phyloP scores from a whole-genome alignment of 2,329 filamentous ascomycete genomes.

The Emergomyces africanus region DNA sequence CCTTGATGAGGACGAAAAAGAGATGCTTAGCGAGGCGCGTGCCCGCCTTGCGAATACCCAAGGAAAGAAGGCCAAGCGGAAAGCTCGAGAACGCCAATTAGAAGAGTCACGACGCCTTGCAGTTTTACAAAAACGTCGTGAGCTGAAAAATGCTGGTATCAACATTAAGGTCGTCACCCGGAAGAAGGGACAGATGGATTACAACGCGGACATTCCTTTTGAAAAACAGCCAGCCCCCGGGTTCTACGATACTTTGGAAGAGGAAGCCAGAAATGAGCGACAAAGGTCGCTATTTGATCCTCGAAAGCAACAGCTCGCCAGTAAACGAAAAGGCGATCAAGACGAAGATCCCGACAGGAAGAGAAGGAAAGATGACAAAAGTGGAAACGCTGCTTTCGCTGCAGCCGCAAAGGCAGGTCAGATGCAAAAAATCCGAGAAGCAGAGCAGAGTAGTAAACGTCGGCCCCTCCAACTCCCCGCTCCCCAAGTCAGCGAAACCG shows the following conservation, averaged over 20 bases:
- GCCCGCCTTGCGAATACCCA: slow-evolving; percentile 95
- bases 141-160: slow-evolving; percentile 94
- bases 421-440: slow-evolving; percentile 87
- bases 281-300: slow-evolving; percentile 82
- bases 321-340: slow-evolving; percentile 84
- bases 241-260: slow-evolving; percentile 87
- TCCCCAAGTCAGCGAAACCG: slow-evolving; percentile 83
- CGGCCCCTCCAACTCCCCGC: slow-evolving; percentile 68
- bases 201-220: slow-evolving; percentile 97
- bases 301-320: slow-evolving; percentile 76
- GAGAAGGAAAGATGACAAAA: slow-evolving; percentile 78
- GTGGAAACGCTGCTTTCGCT: slow-evolving; percentile 65
- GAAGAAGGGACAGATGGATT: slow-evolving; percentile 97
- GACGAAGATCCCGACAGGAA: slow-evolving; percentile 73
- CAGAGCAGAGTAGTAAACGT: slow-evolving; percentile 92
- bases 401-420: slow-evolving; percentile 89
- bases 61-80: slow-evolving; percentile 97
- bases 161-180: slow-evolving; percentile 90
- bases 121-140: slow-evolving; percentile 83
- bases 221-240: slow-evolving; percentile 80
- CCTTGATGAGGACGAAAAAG: slow-evolving; percentile 97
- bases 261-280: slow-evolving; percentile 66
- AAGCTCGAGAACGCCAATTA: slow-evolving; percentile 87
- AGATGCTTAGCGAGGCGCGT: slow-evolving; percentile 96
- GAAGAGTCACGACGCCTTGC: slow-evolving; percentile 88